Conservation (phyloP, 768 basidiomycete species). For the Rhodotorula kratochvilovae region DNA sequence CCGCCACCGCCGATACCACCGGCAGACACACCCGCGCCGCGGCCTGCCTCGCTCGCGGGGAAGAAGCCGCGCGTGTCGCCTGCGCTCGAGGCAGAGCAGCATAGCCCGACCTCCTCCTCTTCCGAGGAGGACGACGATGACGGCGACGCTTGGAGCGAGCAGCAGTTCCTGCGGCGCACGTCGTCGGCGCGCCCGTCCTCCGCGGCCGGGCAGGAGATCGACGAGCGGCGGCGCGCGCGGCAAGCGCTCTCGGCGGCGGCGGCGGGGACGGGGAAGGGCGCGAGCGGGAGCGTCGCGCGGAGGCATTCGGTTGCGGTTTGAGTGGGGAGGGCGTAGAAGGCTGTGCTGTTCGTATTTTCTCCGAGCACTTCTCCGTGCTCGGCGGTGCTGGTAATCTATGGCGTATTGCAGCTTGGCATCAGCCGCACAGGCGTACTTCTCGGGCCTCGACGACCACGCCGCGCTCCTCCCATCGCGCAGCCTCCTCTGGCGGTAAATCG, state of each 20-base stretch:
- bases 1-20: not conserved
- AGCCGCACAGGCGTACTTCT: too few species aligned
- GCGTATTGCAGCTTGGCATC: not conserved
- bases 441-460: too few species aligned
- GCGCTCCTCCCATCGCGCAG: too few species aligned
- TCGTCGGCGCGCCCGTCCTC: conserved; percentile 52
- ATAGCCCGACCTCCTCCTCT: not conserved
- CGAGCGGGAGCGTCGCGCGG: conserved; percentile 46
- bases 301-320: conserved; percentile 72
- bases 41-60: conserved; percentile 19
- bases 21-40: not conserved
- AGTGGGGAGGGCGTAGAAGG: not conserved
- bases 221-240: conserved; percentile 54
- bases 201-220: not conserved
- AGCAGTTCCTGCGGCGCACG: conserved; percentile 53
- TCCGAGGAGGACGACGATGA: not conserved
- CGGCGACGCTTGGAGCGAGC: conserved; percentile 12
- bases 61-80: conserved; percentile 6
- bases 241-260: conserved; percentile 52
- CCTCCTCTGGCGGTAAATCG: too few species aligned
- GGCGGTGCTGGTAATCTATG: not conserved
- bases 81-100: not conserved
- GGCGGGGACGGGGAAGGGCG: not conserved
- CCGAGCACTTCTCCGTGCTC: not conserved
- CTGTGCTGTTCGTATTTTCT: not conserved